Evolutionary conservation across 495 filamentous ascomycete genomes (phyloP), one percentile per base, ranked within the genome.

Genomic region (Hyaloscypha finlandica): DNA sequence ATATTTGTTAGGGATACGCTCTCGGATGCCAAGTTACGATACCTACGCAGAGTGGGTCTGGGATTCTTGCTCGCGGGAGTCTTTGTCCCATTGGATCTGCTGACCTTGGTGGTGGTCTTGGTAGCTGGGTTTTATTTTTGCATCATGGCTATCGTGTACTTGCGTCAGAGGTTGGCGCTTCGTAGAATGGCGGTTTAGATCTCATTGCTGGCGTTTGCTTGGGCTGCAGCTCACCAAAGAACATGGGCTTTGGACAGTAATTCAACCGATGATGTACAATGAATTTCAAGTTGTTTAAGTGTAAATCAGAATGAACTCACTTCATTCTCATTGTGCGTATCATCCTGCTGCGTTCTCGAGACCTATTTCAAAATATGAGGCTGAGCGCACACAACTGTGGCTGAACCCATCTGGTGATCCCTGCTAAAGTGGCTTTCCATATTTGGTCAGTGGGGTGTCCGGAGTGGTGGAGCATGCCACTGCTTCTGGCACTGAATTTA

Each of bases 51-150:
- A 30, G 8, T 71, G n/a, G 70, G 73, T 6, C 58, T 73, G 66
- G 68, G 57, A 20, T 52, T 74, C 48, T 57, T 74, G 8, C 63
- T 74, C 63, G 62, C 64, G 8, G 64, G 39, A 22, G 61, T 74
- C 63, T 71, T 74, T 53, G 16, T 73, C 37, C 70, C 73, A 9
- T 62, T 72, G n/a, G 73, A 74, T 71, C 64, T 74, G 16, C 61
- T 74, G 53, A 59, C 55, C 25, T 48, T 71, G 14, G 20, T 69
- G 31, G 48, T 61, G 8, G 37, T 71, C 35, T 8, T 70, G 11
- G 68, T 29, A 1, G 63, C n/a, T 20, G 66, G 63, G 25, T 53
- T 68, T 42, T 73, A 63, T 54, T 48, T 66, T 65, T 70, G 65
- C 71, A 61, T 69, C 20, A 59, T 32, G 55, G 63, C 54, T 59